Evolutionary conservation across 2,329 filamentous ascomycete genomes (phyloP), one percentile per base, ranked within the genome.

Genomic region (Metarhizium album): DNA sequence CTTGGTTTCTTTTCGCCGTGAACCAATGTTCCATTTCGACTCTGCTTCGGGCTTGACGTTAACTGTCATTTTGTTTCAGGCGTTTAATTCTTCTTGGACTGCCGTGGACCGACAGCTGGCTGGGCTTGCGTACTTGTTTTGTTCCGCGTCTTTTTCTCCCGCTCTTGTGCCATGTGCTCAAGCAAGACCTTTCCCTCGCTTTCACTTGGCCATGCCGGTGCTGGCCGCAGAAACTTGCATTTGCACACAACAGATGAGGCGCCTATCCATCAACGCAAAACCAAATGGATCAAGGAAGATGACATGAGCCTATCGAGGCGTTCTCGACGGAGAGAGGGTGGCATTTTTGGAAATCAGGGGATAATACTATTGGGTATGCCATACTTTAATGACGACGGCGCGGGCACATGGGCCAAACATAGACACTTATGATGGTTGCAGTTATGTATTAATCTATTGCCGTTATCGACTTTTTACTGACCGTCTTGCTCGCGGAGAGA

Each of bases 341-440:
- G 49, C 46, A 47, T 43, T 42, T n/a, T 46, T 51, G 50, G 45
- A 48, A 47, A 54, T 55, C 52, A 52, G 47, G 50, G 42, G 18
- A 46, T 54, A 53, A 58, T 59, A 49, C 50, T 53, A 51, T 56
- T 52, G 53, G 57, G 53, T 58, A 55, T 53, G 53, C 48, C 55
- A 46, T 53, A 45, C 43, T 35, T 50, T 47, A 49, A 47, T 49
- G 42, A 22, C 29, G 43, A 23, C 50, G 20, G 22, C 13, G 47
- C 43, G n/a, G 20, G 47, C 40, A 35, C 33, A 18, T n/a, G 37
- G 35, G 23, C 27, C 6, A 42, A 13, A 42, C 40, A 33, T 45
- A 45, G 35, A 38, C 9, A 43, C 23, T 37, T 35, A 20, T n/a
- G 20, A 42, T 48, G 43, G 27, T 16, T 45, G 40, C 45, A 43